Evolutionary conservation across 345 rosid species (phyloP).

Genomic region (Gossypium longicalyx): DNA sequence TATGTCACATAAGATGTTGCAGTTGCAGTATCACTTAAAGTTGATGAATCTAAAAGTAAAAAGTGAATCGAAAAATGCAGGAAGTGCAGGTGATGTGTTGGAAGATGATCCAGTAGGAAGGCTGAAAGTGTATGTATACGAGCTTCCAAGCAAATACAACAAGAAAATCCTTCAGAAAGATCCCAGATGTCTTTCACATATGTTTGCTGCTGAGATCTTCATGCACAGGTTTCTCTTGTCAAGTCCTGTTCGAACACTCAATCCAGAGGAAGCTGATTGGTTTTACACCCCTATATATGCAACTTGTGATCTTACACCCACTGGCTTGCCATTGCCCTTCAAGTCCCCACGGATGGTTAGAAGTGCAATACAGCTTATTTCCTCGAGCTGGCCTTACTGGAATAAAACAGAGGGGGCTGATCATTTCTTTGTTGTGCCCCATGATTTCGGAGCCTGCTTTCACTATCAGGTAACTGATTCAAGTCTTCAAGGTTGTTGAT

Average conservation of each 20-base stretch:
- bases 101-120: conserved; percentile 97
- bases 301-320: conserved; percentile 95
- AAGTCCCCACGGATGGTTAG: conserved; percentile 97
- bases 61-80: conserved; percentile 33
- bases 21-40: background rate
- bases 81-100: conserved; percentile 98
- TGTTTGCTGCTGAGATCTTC: conserved; percentile 98
- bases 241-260: conserved; percentile 89
- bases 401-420: conserved; percentile 94
- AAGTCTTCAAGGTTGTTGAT: background rate
- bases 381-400: conserved; percentile 97
- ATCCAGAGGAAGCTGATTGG: conserved; percentile 98
- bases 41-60: background rate
- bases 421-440: conserved; percentile 95
- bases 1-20: too few species aligned
- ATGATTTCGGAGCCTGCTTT: conserved; percentile 97
- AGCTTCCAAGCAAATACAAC: conserved; percentile 96
- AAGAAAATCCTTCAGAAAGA: conserved; percentile 92
- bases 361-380: conserved; percentile 92
- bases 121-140: conserved; percentile 86
- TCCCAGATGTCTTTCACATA: conserved; percentile 85
- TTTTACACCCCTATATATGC: conserved; percentile 92
- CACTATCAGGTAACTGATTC: conserved; percentile 67
- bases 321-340: conserved; percentile 88
- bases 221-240: conserved; percentile 95